Evolutionary conservation across 139 green algal genomes (phyloP), one percentile per base, ranked within the genome.

Genomic region (Chlorella sp.): DNA sequence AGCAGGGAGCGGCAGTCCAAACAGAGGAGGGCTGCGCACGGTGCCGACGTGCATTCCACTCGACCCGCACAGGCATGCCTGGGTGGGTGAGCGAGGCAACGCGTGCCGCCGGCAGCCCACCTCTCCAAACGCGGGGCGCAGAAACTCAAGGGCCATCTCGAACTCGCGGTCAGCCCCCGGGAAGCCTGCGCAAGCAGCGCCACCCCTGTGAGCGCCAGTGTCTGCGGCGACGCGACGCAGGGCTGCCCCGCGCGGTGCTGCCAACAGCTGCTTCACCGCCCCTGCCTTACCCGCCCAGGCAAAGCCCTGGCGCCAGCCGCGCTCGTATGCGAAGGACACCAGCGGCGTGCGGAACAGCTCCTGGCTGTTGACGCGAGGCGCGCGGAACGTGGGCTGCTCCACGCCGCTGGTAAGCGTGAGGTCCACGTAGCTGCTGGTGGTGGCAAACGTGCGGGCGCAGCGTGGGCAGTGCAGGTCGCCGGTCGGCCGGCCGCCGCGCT

Each of bases 231-330:
- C 5, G n/a, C 9, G 8, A 43, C 11, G 58, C 7, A 43, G 58
- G 29, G 21, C 8, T 53, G 56, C 42, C 14, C 5, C 58, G 29
- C 42, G 29, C 31, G n/a, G 8, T 14, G 11, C 29, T 65, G 58
- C 58, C 58, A 41, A 17, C 58, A 43, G 5, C 8, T 11, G 17
- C 31, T 41, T 27, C 82, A 70, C n/a, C n/a, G 48, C 35, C 46
- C 83, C 86, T 56, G 82, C 84, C 53, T 90, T 90, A 8, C 88
- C 90, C 25, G 83, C 91, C 79, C 90, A 92, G 0, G 83, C 74
- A 74, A 99, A 99, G 29, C 78, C 80, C 76, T 98, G 94, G 5
- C 95, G 71, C 94, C 95, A 99, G 15, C 95, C 95, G 8, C 95
- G 86, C 83, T 99, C 95, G 84, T 99, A 99, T 3, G 88, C 87